phyloP scores from a whole-genome alignment of 164 flowering plant genomes.

The Hamamelis virginiana region DNA sequence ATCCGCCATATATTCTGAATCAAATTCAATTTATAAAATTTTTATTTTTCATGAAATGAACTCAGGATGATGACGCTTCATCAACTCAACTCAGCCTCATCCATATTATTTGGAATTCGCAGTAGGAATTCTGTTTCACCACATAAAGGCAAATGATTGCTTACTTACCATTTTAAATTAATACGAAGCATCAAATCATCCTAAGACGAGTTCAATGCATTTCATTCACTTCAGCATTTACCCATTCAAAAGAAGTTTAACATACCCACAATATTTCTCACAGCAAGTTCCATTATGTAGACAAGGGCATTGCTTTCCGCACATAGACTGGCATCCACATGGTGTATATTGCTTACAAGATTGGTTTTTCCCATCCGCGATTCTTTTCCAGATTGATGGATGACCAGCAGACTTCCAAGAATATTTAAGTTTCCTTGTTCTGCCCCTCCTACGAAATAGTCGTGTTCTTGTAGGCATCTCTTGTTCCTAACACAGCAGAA shows the following conservation, averaged over 20 bases:
- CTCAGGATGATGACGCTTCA: neutral
- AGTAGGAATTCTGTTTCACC: constrained; percentile 1
- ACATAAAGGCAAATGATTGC: neutral
- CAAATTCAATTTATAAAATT: neutral
- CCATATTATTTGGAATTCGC: neutral
- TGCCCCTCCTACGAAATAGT: constrained; percentile 76
- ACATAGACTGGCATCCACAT: constrained; percentile 74
- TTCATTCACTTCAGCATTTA: neutral
- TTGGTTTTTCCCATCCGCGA: constrained; percentile 76
- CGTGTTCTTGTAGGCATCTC: constrained; percentile 64
- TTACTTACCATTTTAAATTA: neutral
- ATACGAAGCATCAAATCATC: neutral
- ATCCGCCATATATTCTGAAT: neutral
- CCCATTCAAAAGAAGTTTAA: constrained; percentile 2
- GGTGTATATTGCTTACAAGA: constrained; percentile 83
- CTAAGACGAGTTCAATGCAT: neutral
- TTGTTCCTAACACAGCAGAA: constrained; percentile 43
- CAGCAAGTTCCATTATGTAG: constrained; percentile 85
- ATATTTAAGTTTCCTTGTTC: constrained; percentile 78
- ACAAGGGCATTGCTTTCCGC: constrained; percentile 95
- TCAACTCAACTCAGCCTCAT: neutral
- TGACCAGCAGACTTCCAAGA: constrained; percentile 92
- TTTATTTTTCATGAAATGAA: neutral
- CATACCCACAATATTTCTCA: constrained; percentile 99
- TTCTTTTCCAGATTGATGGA: constrained; percentile 84